phyloP scores from a whole-genome alignment of 2,329 filamentous ascomycete species.

The Hawksworthiomyces lignivorus region DNA sequence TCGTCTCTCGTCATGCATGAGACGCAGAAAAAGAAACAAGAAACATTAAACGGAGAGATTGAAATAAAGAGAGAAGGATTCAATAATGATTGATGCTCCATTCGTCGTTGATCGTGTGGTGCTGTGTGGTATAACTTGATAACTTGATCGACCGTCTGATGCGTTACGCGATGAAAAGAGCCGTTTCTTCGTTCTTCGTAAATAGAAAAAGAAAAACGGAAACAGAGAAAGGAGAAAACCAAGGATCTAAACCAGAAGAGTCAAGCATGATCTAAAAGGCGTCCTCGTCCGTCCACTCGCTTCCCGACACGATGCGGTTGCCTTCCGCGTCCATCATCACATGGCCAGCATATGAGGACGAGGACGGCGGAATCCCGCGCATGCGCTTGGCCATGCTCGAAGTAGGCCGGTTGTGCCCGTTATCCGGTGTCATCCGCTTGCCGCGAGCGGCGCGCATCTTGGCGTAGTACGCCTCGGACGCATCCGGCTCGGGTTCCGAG shows the following conservation, averaged over 20 bases:
- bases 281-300: slow-evolving; percentile 62
- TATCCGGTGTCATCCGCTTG: slow-evolving; percentile 54
- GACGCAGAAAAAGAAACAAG: background rate
- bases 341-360: slow-evolving; percentile 35
- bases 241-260: background rate
- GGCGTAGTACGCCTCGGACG: slow-evolving; percentile 71
- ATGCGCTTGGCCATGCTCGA: slow-evolving; percentile 41
- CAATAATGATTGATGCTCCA: background rate
- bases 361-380: slow-evolving; percentile 43
- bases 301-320: slow-evolving; percentile 55
- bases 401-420: slow-evolving; percentile 2
- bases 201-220: background rate
- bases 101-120: background rate
- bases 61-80: background rate
- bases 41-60: background rate
- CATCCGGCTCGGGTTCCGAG: slow-evolving; percentile 68
- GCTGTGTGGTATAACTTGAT: background rate
- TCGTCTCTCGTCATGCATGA: too few species aligned
- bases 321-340: slow-evolving; percentile 49
- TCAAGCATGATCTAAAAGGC: slow-evolving; percentile 35
- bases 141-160: background rate
- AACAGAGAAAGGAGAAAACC: background rate
- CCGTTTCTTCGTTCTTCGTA: slow-evolving; percentile 6
- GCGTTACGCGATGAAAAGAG: background rate
- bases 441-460: slow-evolving; percentile 62